Conservation (phyloP, 768 basidiomycete genomes). For the Leucogyrophana mollusca region DNA sequence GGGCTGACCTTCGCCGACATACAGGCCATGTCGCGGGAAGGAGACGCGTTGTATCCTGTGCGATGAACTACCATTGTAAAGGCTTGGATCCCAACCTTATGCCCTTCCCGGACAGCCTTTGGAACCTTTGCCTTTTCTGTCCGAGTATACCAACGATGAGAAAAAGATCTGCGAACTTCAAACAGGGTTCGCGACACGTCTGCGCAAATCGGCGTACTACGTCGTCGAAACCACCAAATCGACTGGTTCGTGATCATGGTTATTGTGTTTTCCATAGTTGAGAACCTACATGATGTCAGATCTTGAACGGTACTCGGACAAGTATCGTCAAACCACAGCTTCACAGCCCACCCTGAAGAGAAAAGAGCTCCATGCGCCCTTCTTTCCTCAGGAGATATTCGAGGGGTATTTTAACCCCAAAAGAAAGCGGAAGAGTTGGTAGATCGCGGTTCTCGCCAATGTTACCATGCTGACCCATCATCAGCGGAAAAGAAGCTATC, state of each 20-base stretch:
- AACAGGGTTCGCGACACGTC: constrained; percentile 58
- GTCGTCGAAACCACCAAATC: constrained; percentile 71
- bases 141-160: constrained; percentile 65
- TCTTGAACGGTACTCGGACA: constrained; percentile 80
- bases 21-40: constrained; percentile 73
- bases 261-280: not conserved
- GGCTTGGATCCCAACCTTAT: constrained; percentile 19
- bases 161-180: constrained; percentile 65
- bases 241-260: constrained; percentile 42
- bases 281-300: constrained; percentile 38
- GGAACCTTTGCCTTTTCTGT: constrained; percentile 63
- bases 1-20: constrained; percentile 81
- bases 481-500: constrained; percentile 29
- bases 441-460: no score
- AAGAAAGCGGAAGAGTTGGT: constrained; percentile 41
- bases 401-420: constrained; percentile 81
- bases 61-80: constrained; percentile 32
- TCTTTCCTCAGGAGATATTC: constrained; percentile 77
- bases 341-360: constrained; percentile 68
- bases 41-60: constrained; percentile 79
- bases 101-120: constrained; percentile 46
- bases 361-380: constrained; percentile 68
- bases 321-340: constrained; percentile 63
- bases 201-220: constrained; percentile 73
- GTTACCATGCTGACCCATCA: no score